These are phyloP conservation scores for Piloderma croceum DNA, from an alignment of 768 basidiomycete species.

Conservation along the genomic window DNA sequence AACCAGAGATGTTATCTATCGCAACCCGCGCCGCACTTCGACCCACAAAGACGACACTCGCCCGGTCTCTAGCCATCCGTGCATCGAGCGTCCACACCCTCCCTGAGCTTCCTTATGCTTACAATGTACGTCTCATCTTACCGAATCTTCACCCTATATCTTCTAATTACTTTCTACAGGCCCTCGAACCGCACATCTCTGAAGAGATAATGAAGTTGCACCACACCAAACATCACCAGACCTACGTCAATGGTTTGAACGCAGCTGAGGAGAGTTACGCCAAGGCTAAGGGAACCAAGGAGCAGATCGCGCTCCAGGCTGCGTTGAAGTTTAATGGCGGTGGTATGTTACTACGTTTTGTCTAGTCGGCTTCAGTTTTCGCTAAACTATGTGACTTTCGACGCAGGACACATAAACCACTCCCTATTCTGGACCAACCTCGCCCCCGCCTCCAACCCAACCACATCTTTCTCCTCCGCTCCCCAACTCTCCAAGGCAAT, in stretches of 20 bases:
- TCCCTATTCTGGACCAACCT: constrained; percentile 98
- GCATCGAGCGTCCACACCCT: constrained; percentile 48
- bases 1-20: too few relatives aligned
- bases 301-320: constrained; percentile 78
- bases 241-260: constrained; percentile 93
- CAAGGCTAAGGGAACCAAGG: constrained; percentile 58
- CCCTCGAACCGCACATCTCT: constrained; percentile 89
- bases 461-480: constrained; percentile 40
- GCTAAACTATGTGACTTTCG: neutral
- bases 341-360: constrained; percentile 37
- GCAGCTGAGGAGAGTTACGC: constrained; percentile 83
- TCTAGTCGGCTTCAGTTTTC: neutral
- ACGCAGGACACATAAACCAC: constrained; percentile 85
- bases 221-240: constrained; percentile 86
- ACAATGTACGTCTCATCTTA: constrained; percentile 52
- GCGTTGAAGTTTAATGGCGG: constrained; percentile 99
- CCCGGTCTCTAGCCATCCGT: too few relatives aligned
- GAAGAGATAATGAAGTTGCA: constrained; percentile 92
- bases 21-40: too few relatives aligned
- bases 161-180: constrained; percentile 35
- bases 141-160: neutral
- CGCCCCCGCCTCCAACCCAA: constrained; percentile 44
- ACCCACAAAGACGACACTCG: too few relatives aligned
- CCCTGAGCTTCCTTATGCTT: constrained; percentile 73
- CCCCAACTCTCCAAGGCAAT: constrained; percentile 64